Base-by-base conservation (phyloP, 768 basidiomycete species). In the Amanita subjunquillea region DNA sequence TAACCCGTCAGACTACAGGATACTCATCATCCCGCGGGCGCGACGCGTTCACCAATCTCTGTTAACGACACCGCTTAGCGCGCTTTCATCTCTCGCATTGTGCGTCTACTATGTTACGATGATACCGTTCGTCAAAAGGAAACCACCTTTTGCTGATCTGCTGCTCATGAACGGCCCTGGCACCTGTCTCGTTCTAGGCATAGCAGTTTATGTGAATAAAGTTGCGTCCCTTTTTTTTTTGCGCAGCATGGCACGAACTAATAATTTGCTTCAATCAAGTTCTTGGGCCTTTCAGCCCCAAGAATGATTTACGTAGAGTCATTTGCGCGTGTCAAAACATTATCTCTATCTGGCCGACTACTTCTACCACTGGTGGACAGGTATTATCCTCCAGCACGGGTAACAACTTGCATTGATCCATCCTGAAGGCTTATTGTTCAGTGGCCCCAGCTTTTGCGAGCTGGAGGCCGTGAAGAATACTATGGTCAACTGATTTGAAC, bases 151-250 rank as follows among this genome's bases (percentile, higher is more conserved):
- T 60, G 78, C 82, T 25, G 91, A 97, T 53, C 69, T 91, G 27
- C 71, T 99, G 46, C 69, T 99, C 48, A 67, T 98, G 27, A 98
- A 98, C 65, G 96, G 96, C 1, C 96, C 96, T 0, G 95, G 96
- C 13, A 97, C 95, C 5, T 94, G 91, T 63, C 80, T 94, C 32
- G 71, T 85, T 4, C 72, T 98, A 5, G 90, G 86, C 54, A 54
- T 78, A 13, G 82, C 87, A 0, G 76, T 82, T 12, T 84, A 81
- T 62, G 53, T 91, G 40, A 85, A 85, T 58, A 81, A 79, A 66
- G 92, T 89, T 63, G 58, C 80, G 70, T 52, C 47, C 34, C 23
- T 25, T 6, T 15, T 39, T 29, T 13, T 12, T 32, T 32, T 10
- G 10, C 15, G 48, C 13, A 10, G 10, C 38, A 4, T 36, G 22